Percentiles rank a stretch among this genome's conserved stretches.
These are phyloP conservation scores for Dendrothele bispora DNA, from an alignment of 768 basidiomycete genomes.

Conservation along the genomic window DNA sequence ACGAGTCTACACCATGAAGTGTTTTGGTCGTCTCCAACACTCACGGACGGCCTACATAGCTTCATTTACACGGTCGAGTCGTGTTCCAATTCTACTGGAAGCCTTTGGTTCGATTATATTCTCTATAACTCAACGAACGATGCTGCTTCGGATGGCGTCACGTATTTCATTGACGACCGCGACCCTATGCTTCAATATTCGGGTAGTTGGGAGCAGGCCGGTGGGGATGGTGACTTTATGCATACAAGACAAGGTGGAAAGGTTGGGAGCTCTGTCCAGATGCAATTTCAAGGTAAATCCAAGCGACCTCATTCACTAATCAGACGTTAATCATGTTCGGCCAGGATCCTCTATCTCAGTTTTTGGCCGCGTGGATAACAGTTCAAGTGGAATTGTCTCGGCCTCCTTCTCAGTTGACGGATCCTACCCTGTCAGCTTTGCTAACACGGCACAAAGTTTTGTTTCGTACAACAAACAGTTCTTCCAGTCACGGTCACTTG, in stretches of 20 bases:
- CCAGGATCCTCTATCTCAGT: slow-evolving; percentile 19
- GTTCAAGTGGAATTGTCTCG: slow-evolving; percentile 13
- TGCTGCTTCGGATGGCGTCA: slow-evolving; percentile 11
- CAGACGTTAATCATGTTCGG: background rate
- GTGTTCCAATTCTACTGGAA: slow-evolving; percentile 11
- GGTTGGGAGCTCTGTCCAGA: slow-evolving; percentile 14
- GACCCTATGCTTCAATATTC: slow-evolving; percentile 16
- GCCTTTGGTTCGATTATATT: slow-evolving; percentile 22
- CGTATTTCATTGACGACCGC: slow-evolving; percentile 20
- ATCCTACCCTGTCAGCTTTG: slow-evolving; percentile 14
- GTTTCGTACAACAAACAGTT: slow-evolving; percentile 19
- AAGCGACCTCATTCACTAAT: background rate
- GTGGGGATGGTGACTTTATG: slow-evolving; percentile 15
- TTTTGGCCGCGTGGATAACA: slow-evolving; percentile 18
- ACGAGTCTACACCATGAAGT: slow-evolving; percentile 15
- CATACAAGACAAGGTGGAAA: slow-evolving; percentile 14
- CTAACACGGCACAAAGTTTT: slow-evolving; percentile 11
- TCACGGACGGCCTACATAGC: slow-evolving; percentile 19
- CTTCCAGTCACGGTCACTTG: slow-evolving; percentile 14
- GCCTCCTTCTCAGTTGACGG: slow-evolving; percentile 21
- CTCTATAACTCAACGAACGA: slow-evolving; percentile 19
- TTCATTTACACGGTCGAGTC: slow-evolving; percentile 18
- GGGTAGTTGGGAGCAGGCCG: slow-evolving; percentile 14
- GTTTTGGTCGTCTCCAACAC: slow-evolving; percentile 13
- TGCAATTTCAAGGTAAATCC: slow-evolving; percentile 16